Base-by-base conservation (phyloP, 2,329 filamentous ascomycete species). In the Aspergillus fijiensis region DNA sequence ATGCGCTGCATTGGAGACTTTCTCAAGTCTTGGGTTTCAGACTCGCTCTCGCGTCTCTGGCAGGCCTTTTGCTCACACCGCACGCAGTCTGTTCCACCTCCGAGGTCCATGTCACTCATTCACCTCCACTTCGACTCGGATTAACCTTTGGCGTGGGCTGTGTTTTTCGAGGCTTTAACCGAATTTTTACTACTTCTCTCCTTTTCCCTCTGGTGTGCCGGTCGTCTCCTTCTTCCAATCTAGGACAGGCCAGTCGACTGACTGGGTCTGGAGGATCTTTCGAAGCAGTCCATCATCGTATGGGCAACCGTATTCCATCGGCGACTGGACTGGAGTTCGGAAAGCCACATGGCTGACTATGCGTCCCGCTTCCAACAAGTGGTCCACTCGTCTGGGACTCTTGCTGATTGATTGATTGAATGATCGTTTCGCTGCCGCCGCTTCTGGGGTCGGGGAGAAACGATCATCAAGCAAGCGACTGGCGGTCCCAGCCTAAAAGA, bases 341-440 rank as follows among this genome's bases (percentile, higher is more conserved):
- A 59, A 61, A 56, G 57, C 61, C 61, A 63, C 59, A 63, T 63
- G 59, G 61, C 55, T 58, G 53, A 55, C 53, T 55, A 49, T 49
- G 47, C 53, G 42, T 55, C 53, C 53, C 53, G 53, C 53, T 31
- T 31, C 53, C 27, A 9, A 29, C 7, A 35, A 45, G 48, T 55
- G 31, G 53, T 55, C 42, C 42, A n/a, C 53, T 55, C 45, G 48
- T 55, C 53, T n/a, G 45, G 53, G 53, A 31, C 39, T 16, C 39
- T 19, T 45, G 39, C 16, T 45, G 39, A 19, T 19, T 19, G 39
- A 45, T 45, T 45, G 39, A 45, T 45, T 19, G 39, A 45, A 19
- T 19, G 39, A 45, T 45, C 5, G 39, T 45, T 45, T 16, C 39
- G 14, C 39, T 45, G 39, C 39, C 39, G 39, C 39, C 16, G 39